phyloP scores from a whole-genome alignment of 768 basidiomycete species.

The Rhodotorula sphaerocarpa region DNA sequence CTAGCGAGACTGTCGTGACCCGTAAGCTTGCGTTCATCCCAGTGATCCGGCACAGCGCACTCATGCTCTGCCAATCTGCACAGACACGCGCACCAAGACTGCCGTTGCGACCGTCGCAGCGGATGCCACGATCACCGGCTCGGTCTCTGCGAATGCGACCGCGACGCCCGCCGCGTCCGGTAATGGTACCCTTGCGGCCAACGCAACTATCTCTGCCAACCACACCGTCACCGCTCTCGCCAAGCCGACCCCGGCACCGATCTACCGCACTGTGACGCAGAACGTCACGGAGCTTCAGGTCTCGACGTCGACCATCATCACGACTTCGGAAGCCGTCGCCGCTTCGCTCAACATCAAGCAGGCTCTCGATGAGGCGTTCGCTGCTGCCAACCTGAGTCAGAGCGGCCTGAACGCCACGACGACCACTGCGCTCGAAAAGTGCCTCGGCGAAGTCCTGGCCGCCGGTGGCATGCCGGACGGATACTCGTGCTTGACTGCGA shows the following conservation, averaged over 20 bases:
- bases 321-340: slow-evolving; percentile 4
- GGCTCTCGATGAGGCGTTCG: slow-evolving; percentile 34
- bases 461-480: slow-evolving; percentile 35
- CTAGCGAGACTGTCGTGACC: slow-evolving; percentile 10
- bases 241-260: slow-evolving; percentile 6
- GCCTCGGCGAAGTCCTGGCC: slow-evolving; percentile 28
- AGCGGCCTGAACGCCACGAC: slow-evolving; percentile 21
- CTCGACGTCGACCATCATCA: slow-evolving; percentile 25
- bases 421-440: slow-evolving; percentile 25
- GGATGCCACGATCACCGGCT: background rate
- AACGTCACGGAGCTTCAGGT: slow-evolving; percentile 5
- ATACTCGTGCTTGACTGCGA: slow-evolving; percentile 32
- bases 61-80: no score
- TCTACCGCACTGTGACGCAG: slow-evolving; percentile 16
- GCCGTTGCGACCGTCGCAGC: no score
- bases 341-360: slow-evolving; percentile 30
- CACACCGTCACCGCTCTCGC: slow-evolving; percentile 15
- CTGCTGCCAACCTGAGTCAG: slow-evolving; percentile 33
- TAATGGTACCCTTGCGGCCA: no score
- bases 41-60: no score
- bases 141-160: slow-evolving; percentile 34
- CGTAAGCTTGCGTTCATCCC: background rate
- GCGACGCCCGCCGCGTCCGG: slow-evolving; percentile 29
- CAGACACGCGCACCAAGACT: no score
- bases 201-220: slow-evolving; percentile 32